Evolutionary conservation across 2,329 filamentous ascomycete genomes (phyloP), one percentile per base, ranked within the genome.

Genomic region (Atkinsonella texensis): DNA sequence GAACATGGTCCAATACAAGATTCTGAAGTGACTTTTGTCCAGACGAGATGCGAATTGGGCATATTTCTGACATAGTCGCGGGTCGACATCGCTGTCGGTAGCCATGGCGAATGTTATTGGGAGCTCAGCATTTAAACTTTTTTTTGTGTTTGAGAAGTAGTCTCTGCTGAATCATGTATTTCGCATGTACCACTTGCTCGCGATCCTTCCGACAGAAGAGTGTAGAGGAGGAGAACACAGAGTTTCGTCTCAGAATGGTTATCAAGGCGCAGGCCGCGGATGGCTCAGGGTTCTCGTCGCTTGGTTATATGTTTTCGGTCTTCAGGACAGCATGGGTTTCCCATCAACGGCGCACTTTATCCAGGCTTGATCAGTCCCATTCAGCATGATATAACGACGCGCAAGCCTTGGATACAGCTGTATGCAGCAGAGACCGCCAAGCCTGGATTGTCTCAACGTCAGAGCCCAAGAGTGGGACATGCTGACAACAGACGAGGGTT

Each of bases 1-100:
- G 56, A 76, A 76, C 48, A 76, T 54, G 11, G 60, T 55, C 72
- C 72, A 76, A 62, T 74, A 76, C 23, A 75, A 62, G 12, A 68
- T 57, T 54, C 72, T 70, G 54, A 74, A 74, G 55, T 75, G 64
- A 58, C 63, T 61, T 49, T 68, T 58, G 11, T 63, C 65, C 54
- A 76, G 60, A 53, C 70, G 60, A 6, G 67, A 62, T 31, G 73
- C 71, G 57, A 76, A 76, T 43, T 63, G 59, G 38, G 73, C 74
- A 57, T 73, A 73, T 41, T 64, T 57, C 23, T 57, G 49, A 53
- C 70, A 72, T 15, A 70, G 61, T 38, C 60, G 61, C 2, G 58
- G 58, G 48, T 65, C 62, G 28, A 55, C 52, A 3, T 54, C 49
- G 40, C 54, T 17, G 13, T 2, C 39, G 20, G 11, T 15, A 3